A percentile compares a stretch with the other conserved stretches of the same genome.
Conservation (phyloP, 805 yeast genomes). For the Cyberlindnera mycetangii region DNA sequence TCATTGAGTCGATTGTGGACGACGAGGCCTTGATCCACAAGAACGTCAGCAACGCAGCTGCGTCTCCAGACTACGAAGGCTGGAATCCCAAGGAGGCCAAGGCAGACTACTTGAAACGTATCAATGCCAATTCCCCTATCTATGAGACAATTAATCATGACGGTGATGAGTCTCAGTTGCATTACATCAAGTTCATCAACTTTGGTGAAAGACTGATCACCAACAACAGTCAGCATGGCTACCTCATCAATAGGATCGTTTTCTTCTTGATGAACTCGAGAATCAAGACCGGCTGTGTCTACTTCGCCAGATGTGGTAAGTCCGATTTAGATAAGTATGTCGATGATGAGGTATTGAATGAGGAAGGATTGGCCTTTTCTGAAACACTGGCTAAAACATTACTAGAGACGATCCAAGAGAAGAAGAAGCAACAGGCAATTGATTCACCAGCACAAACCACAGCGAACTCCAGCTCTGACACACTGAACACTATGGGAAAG, state of each 20-base stretch:
- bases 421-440: slow-evolving; percentile 19
- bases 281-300: slow-evolving; percentile 85
- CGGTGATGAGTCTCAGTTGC: slow-evolving; percentile 46
- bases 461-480: slow-evolving; percentile 19
- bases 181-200: slow-evolving; percentile 83
- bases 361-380: slow-evolving; percentile 69
- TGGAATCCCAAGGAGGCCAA: slow-evolving; percentile 77
- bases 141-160: slow-evolving; percentile 70
- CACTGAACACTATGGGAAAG: slow-evolving; percentile 16
- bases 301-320: slow-evolving; percentile 79
- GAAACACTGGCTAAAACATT: slow-evolving; percentile 59
- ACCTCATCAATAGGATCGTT: slow-evolving; percentile 85
- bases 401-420: slow-evolving; percentile 31
- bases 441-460: slow-evolving; percentile 9
- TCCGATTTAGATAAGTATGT: slow-evolving; percentile 50
- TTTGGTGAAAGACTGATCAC: slow-evolving; percentile 84
- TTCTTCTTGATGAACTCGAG: slow-evolving; percentile 89
- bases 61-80: slow-evolving; percentile 81
- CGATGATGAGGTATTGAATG: slow-evolving; percentile 79
- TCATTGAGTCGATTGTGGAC: slow-evolving; percentile 84
- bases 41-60: slow-evolving; percentile 81
- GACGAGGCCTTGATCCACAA: slow-evolving; percentile 63
- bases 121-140: slow-evolving; percentile 60
- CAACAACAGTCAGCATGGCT: slow-evolving; percentile 81
- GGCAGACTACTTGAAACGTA: slow-evolving; percentile 70